Percentiles rank a stretch among this genome's conserved stretches.
Conservation (phyloP, 2,329 filamentous ascomycete species). For the Talaromyces islandicus region DNA sequence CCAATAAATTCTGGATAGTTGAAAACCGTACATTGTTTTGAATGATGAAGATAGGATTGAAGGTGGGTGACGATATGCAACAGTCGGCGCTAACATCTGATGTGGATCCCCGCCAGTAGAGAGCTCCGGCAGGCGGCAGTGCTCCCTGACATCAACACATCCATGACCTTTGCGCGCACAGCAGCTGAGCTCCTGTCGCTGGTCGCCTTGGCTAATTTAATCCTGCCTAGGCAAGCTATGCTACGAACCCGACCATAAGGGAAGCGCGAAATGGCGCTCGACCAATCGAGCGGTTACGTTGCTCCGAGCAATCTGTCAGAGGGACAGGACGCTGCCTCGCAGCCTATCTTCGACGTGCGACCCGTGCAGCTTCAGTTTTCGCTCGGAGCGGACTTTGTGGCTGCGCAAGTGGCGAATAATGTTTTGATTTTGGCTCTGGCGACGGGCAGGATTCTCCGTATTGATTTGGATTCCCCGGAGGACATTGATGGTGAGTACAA, state of each 20-base stretch:
- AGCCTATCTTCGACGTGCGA: constrained; percentile 93
- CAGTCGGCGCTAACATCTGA: not conserved
- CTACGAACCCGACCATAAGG: constrained; percentile 7
- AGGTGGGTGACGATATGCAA: not conserved
- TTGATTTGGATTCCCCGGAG: constrained; percentile 86
- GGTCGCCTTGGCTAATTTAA: not conserved
- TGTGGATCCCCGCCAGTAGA: not conserved
- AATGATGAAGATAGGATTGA: not conserved
- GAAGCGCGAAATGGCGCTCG: constrained; percentile 59
- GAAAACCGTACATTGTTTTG: not conserved
- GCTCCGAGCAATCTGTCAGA: constrained; percentile 58
- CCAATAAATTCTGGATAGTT: not conserved
- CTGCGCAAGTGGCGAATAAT: constrained; percentile 95
- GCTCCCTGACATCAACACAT: not conserved
- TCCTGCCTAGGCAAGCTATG: not conserved
- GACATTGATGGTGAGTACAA: constrained; percentile 74
- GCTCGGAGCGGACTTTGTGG: constrained; percentile 90
- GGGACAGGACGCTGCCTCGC: constrained; percentile 49
- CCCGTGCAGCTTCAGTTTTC: constrained; percentile 90
- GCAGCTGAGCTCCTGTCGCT: not conserved
- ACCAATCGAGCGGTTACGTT: constrained; percentile 65
- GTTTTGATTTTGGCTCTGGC: constrained; percentile 88
- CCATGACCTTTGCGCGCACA: not conserved
- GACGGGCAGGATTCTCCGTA: constrained; percentile 85
- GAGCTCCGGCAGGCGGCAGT: not conserved